Percentiles rank a stretch among this genome's conserved stretches.
Evolutionary conservation across 805 yeast genomes (phyloP).

Genomic region (Starmerella potacharoeniae): DNA sequence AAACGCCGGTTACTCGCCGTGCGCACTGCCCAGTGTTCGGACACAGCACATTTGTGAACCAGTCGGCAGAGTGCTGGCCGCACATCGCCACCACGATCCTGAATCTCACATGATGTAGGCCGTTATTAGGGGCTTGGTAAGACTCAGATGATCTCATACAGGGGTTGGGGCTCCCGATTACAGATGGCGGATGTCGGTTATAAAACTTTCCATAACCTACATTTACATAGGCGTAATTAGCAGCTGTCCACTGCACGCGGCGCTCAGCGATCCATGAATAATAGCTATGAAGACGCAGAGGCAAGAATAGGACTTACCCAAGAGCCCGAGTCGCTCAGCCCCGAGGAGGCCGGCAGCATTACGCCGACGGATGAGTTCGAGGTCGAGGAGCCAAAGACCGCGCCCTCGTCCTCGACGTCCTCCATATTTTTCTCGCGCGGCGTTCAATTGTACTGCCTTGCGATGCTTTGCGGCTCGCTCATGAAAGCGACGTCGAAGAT

Average conservation of each 20-base stretch:
- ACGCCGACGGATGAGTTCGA: conserved; percentile 3
- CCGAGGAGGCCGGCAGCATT: background rate
- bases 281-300: background rate
- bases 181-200: background rate
- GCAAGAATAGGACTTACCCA: background rate
- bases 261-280: background rate
- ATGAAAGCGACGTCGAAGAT: conserved; percentile 21
- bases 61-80: too few relatives aligned
- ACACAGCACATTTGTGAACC: too few relatives aligned
- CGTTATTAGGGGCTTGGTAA: background rate
- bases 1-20: background rate
- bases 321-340: background rate
- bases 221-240: too few relatives aligned
- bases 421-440: conserved; percentile 10
- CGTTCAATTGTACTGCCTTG: conserved; percentile 17
- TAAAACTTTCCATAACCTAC: background rate
- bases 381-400: conserved; percentile 3
- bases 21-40: too few relatives aligned
- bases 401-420: background rate
- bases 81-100: too few relatives aligned
- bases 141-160: background rate
- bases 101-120: too few relatives aligned
- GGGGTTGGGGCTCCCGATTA: background rate
- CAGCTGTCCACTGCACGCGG: background rate
- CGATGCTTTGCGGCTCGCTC: conserved; percentile 18